These are phyloP conservation scores for Kodamaea lidongshanica DNA, from an alignment of 805 yeast species.

Conservation along the genomic window DNA sequence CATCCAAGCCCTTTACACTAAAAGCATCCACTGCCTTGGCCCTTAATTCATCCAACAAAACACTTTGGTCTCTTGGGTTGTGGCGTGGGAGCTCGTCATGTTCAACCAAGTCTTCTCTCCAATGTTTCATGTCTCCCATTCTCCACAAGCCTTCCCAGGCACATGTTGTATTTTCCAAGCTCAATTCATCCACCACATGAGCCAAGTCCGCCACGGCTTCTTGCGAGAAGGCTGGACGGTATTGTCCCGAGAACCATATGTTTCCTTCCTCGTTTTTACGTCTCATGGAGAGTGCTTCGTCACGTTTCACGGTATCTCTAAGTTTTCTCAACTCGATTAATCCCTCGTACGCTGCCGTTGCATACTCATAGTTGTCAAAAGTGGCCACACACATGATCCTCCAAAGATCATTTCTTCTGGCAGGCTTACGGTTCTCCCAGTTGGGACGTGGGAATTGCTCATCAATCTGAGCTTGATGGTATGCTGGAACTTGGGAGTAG, in stretches of 20 bases:
- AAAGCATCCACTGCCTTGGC: conserved; percentile 33
- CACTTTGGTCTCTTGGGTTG: conserved; percentile 62
- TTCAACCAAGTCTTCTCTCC: conserved; percentile 55
- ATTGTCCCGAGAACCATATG: conserved; percentile 83
- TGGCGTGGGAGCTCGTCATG: conserved; percentile 57
- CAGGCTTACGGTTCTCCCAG: conserved; percentile 83
- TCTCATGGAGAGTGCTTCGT: conserved; percentile 62
- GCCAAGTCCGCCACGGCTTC: conserved; percentile 85
- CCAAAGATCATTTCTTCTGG: conserved; percentile 82
- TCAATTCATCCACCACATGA: conserved; percentile 60
- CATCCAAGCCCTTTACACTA: conserved; percentile 16
- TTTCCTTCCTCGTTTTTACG: conserved; percentile 70
- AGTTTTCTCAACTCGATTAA: conserved; percentile 66
- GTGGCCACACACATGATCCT: conserved; percentile 81
- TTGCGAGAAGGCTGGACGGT: conserved; percentile 83
- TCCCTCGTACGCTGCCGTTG: conserved; percentile 68
- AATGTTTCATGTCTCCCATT: conserved; percentile 69
- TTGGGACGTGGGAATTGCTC: conserved; percentile 74
- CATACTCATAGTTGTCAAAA: conserved; percentile 52
- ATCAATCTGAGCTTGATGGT: conserved; percentile 53
- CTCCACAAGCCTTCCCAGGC: conserved; percentile 88
- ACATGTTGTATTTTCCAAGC: conserved; percentile 43
- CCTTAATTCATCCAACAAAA: conserved; percentile 56
- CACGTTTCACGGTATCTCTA: conserved; percentile 57
- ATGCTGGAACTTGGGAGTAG: conserved; percentile 77